These are phyloP conservation scores for Wallacemonas sp. DNA, from an alignment of 208 protist species.

Conservation along the genomic window DNA sequence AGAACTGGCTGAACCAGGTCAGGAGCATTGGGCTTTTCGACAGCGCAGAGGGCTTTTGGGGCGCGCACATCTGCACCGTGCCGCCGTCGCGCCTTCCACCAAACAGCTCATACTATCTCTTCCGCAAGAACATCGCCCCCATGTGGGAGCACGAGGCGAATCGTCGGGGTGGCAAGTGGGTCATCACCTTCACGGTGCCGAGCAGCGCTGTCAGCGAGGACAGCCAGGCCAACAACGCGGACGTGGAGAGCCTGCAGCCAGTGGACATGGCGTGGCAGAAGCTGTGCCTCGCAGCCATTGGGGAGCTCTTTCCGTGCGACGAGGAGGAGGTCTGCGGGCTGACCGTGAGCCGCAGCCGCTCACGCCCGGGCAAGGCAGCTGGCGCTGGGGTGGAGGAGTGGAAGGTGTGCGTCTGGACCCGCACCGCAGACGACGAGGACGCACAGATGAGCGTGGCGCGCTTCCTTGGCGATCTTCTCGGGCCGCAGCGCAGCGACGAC, in stretches of 20 bases:
- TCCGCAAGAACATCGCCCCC: conserved; percentile 86
- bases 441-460: conserved; percentile 66
- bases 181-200: conserved; percentile 49
- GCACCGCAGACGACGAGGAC: conserved; percentile 61
- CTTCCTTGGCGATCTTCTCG: conserved; percentile 57
- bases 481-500: conserved; percentile 1
- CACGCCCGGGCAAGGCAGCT: neutral
- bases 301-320: conserved; percentile 71
- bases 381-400: conserved; percentile 39
- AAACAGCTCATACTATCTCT: conserved; percentile 83
- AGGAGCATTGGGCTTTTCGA: conserved; percentile 86
- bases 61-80: conserved; percentile 69
- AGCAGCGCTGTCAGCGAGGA: neutral
- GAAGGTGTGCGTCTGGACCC: conserved; percentile 88
- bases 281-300: conserved; percentile 76
- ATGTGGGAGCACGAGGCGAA: conserved; percentile 94
- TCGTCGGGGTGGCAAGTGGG: conserved; percentile 85
- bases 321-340: conserved; percentile 89
- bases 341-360: conserved; percentile 57
- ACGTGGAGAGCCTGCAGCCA: conserved; percentile 23
- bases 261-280: conserved; percentile 83
- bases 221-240: conserved; percentile 15
- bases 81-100: conserved; percentile 73
- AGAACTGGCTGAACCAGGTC: conserved; percentile 82
- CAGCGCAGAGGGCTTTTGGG: conserved; percentile 89